phyloP scores from a whole-genome alignment of 768 basidiomycete genomes.

The Leucocoprinus sp. region DNA sequence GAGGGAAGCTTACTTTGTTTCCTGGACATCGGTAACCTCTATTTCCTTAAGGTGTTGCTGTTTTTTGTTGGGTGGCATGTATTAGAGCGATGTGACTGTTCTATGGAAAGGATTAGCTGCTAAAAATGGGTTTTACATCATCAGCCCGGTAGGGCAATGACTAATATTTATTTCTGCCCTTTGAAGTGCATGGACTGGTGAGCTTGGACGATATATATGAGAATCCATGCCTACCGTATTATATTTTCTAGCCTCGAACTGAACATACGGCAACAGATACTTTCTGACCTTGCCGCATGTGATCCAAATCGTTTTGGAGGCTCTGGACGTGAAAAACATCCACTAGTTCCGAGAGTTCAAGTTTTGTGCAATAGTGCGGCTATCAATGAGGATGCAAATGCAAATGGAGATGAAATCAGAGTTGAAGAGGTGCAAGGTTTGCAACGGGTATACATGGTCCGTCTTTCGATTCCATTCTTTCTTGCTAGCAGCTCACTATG shows the following conservation, averaged over 20 bases:
- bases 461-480: slow-evolving; percentile 13
- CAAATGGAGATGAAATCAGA: slow-evolving; percentile 17
- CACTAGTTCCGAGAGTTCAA: slow-evolving; percentile 56
- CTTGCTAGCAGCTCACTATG: neutral
- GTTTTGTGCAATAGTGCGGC: slow-evolving; percentile 21
- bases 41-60: slow-evolving; percentile 15
- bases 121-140: neutral
- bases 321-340: slow-evolving; percentile 37
- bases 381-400: slow-evolving; percentile 1
- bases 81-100: neutral
- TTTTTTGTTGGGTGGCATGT: slow-evolving; percentile 11
- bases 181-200: slow-evolving; percentile 4
- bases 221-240: neutral
- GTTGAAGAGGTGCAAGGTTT: slow-evolving; percentile 21
- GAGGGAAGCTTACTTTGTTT: neutral
- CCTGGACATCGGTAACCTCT: slow-evolving; percentile 14
- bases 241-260: slow-evolving; percentile 53
- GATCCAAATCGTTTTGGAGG: slow-evolving; percentile 36
- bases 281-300: slow-evolving; percentile 62
- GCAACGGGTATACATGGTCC: slow-evolving; percentile 46
- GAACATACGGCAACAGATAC: slow-evolving; percentile 67
- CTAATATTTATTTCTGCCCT: neutral
- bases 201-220: neutral
- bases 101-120: neutral
- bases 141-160: neutral